Evolutionary conservation across 805 yeast genomes (phyloP), one percentile per base, ranked within the genome.

Genomic region (Zygosaccharomyces siamensis): DNA sequence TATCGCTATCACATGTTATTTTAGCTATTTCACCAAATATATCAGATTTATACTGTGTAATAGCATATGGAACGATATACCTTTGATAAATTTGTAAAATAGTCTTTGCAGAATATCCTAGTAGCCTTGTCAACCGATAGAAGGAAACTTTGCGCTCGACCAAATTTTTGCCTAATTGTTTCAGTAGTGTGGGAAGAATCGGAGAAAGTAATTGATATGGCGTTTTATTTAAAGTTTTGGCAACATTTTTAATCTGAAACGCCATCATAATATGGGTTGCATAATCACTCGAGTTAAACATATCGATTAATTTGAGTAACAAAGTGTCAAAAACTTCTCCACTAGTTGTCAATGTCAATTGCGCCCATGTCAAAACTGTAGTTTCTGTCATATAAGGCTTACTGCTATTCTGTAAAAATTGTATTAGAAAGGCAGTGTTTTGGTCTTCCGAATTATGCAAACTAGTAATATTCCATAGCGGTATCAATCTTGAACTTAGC

Each of bases 191-290:
- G 2, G 92, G 89, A 58, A 93, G 75, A 52, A 80, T 86, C 0
- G 96, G 96, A 6, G 86, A 80, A 18, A 89, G 70, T 11, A 92
- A 67, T 61, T 85, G 87, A 79, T 92, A 89, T 0, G 95, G 83
- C 0, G 96, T 79, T 31, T 78, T 68, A 1, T 72, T 66, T 55
- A 79, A 78, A 1, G 79, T 71, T 14, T 68, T 58, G 0, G 97
- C 84, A 10, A 86, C 74, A 30, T 74, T 68, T 20, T 78, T 68
- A 3, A 92, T 68, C 48, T 82, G 83, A 53, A 81, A 80, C 0
- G 89, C 89, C 56, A 86, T 70, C 56, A 87, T 80, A 0, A 82
- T 77, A 52, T 80, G 81, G 21, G 56, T 52, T 57, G 83, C 84
- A 45, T 79, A 80, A 61, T 83, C 83, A 2, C 72, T 59, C 14